phyloP scores from a whole-genome alignment of 2,329 filamentous ascomycete species.

The Scedosporium dehoogii region DNA sequence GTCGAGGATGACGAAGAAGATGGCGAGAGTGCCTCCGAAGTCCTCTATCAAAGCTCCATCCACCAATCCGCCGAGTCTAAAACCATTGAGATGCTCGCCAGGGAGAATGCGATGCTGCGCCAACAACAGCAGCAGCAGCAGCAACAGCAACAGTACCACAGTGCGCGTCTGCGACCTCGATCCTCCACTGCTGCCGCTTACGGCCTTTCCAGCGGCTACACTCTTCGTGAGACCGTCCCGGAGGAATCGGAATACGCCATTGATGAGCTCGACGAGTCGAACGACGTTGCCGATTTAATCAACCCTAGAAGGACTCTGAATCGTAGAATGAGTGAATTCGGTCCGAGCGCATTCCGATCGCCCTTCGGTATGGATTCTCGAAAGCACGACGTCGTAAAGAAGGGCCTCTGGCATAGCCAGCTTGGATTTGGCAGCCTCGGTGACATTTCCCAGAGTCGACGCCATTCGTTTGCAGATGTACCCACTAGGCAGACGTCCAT shows the following conservation, averaged over 20 bases:
- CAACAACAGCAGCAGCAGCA: constrained; percentile 30
- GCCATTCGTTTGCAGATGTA: constrained; percentile 69
- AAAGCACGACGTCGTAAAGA: constrained; percentile 56
- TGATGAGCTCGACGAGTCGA: constrained; percentile 55
- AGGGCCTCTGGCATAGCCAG: constrained; percentile 61
- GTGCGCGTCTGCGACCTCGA: constrained; percentile 43
- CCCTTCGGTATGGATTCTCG: constrained; percentile 47
- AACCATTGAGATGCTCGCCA: constrained; percentile 51
- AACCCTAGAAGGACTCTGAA: constrained; percentile 30
- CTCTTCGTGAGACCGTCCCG: constrained; percentile 48
- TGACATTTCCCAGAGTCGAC: constrained; percentile 62
- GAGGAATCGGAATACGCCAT: constrained; percentile 65
- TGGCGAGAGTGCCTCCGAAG: constrained; percentile 38
- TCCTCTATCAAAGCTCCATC: constrained; percentile 27
- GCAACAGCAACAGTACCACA: constrained; percentile 38
- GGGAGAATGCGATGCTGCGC: constrained; percentile 53
- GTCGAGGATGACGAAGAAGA: constrained; percentile 57
- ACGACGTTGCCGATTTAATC: constrained; percentile 29
- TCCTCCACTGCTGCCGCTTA: constrained; percentile 47
- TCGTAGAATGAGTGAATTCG: constrained; percentile 50
- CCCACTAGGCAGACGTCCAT: constrained; percentile 55
- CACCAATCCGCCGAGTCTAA: constrained; percentile 46
- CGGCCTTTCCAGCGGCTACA: constrained; percentile 44
- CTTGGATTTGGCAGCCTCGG: constrained; percentile 52
- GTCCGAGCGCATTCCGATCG: constrained; percentile 33